Conservation (phyloP, 108 stramenopile species). For the Craspedostauros australis region DNA sequence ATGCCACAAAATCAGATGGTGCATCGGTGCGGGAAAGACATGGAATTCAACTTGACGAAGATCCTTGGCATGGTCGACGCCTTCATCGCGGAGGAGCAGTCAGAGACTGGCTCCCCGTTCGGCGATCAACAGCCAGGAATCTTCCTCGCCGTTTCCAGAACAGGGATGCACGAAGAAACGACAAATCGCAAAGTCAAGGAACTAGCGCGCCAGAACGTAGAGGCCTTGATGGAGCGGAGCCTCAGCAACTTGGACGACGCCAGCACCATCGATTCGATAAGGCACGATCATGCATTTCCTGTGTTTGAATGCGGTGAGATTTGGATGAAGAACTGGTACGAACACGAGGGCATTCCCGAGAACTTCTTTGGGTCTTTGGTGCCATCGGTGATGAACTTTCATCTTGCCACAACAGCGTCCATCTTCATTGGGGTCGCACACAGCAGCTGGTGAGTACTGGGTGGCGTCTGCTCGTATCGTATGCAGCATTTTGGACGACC, state of each 20-base stretch:
- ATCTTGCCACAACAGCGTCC: slow-evolving; percentile 44
- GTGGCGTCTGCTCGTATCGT: too few species aligned
- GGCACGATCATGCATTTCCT: slow-evolving; percentile 6
- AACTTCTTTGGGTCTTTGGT: slow-evolving; percentile 36
- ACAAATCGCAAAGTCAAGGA: background rate
- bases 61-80: slow-evolving; percentile 38
- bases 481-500: too few species aligned
- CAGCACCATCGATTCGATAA: background rate
- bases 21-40: slow-evolving; percentile 43
- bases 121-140: slow-evolving; percentile 3
- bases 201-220: slow-evolving; percentile 32
- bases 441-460: slow-evolving; percentile 54
- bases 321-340: slow-evolving; percentile 27
- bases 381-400: slow-evolving; percentile 61
- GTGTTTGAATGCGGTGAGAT: slow-evolving; percentile 60
- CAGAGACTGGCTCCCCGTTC: background rate
- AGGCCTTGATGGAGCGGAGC: slow-evolving; percentile 20
- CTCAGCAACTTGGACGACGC: slow-evolving; percentile 1
- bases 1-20: too few species aligned
- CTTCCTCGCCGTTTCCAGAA: slow-evolving; percentile 22
- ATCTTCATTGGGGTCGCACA: slow-evolving; percentile 58
- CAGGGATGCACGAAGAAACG: slow-evolving; percentile 11
- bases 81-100: slow-evolving; percentile 1
- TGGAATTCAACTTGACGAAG: slow-evolving; percentile 56
- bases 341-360: slow-evolving; percentile 2